Evolutionary conservation across 2,329 filamentous ascomycete genomes (phyloP), one percentile per base, ranked within the genome.

Genomic region (Epichloe uncinata): DNA sequence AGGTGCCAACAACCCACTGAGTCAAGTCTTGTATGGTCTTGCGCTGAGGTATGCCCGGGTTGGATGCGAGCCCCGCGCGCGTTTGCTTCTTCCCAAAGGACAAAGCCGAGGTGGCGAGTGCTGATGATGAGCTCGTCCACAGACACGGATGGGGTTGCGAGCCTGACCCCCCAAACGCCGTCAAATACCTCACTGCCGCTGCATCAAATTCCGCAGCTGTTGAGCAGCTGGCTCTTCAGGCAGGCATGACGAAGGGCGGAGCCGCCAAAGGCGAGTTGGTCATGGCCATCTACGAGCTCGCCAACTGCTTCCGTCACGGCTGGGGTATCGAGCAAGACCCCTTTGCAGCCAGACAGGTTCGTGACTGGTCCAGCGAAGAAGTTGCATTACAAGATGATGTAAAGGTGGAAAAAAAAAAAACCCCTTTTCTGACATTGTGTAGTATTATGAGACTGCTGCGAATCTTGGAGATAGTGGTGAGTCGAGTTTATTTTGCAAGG

Each of bases 371-470:
- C 58, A 60, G 74, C 66, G 33, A 57, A 59, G 73, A 66, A 36
- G n/a, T 18, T 35, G 30, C 13, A 2, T 26, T 13, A 5, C 5
- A 33, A 34, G 30, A 26, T 11, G 12, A 50, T n/a, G 33, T 48
- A 13, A 45, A 35, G n/a, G 16, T 7, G 7, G 22, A 33, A 18
- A 18, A 18, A 16, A 16, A 16, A 16, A 16, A 16, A 18, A 18
- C 16, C 16, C 16, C 2, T 18, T 18, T 18, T 18, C 36, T 50
- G 13, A 49, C 42, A 37, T 13, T 22, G 30, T 33, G 51, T 74
- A 95, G 76, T 98, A 97, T 67, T 98, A 97, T 67, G 91, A 97
- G 70, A 96, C 91, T 9, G 93, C 93, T 30, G 93, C 93, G 53
- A 97, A 98, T 65, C 71, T 98, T 57, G 93, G 93, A 53, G 93